Conservation (phyloP, 371 early-diverging fungal genomes). For the Mucor ambiguus region DNA sequence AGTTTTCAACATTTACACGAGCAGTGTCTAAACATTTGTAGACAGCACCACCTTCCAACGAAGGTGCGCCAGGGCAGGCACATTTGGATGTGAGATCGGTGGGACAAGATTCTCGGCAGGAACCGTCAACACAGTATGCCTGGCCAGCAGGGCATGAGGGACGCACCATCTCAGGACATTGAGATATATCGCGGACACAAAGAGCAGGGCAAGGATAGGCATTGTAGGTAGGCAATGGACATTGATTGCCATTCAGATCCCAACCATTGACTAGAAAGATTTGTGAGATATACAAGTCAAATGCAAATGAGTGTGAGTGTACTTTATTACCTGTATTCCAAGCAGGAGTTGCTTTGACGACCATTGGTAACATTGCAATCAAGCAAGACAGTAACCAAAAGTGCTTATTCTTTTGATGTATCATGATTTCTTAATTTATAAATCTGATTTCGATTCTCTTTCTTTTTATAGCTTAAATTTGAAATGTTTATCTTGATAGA, state of each 20-base stretch:
- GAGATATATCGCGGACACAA: constrained; percentile 45
- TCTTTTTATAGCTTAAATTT: not conserved
- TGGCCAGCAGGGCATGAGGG: constrained; percentile 44
- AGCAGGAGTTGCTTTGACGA: constrained; percentile 17
- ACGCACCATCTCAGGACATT: constrained; percentile 35
- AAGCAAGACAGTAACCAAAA: constrained; percentile 15
- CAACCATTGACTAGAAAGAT: constrained; percentile 46
- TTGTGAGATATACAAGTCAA: not conserved
- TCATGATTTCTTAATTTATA: constrained; percentile 5
- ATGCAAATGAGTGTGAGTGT: not conserved
- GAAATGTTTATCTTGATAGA: not conserved
- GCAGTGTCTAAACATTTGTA: constrained; percentile 30
- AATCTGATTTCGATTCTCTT: not conserved
- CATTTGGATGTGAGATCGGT: constrained; percentile 35
- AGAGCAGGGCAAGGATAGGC: constrained; percentile 52
- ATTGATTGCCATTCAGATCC: constrained; percentile 46
- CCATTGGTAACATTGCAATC: constrained; percentile 3
- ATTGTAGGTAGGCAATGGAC: constrained; percentile 44
- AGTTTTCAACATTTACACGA: constrained; percentile 40
- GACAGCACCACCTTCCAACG: constrained; percentile 20
- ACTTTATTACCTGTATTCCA: constrained; percentile 15
- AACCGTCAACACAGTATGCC: constrained; percentile 55
- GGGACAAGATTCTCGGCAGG: constrained; percentile 44
- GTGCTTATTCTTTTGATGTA: constrained; percentile 9
- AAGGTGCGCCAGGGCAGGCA: constrained; percentile 45